Evolutionary conservation across 2,329 filamentous ascomycete species (phyloP).

Genomic region (Didymella exigua): DNA sequence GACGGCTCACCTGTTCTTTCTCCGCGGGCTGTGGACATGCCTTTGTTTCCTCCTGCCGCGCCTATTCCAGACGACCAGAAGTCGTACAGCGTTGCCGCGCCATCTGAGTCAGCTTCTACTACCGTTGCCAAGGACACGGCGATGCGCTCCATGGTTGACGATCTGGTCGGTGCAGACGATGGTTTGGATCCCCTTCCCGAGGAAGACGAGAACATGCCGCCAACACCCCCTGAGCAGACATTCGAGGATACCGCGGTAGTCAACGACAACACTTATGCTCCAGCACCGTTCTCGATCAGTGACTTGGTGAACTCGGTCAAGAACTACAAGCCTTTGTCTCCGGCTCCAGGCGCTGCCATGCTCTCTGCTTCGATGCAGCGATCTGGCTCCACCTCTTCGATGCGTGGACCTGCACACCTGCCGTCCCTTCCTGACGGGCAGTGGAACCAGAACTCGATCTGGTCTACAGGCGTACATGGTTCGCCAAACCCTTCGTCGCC

Average conservation of each 20-base stretch:
- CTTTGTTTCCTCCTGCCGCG: constrained; percentile 35
- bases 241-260: constrained; percentile 50
- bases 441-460: constrained; percentile 45
- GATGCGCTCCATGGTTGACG: constrained; percentile 64
- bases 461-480: constrained; percentile 41
- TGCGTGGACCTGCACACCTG: constrained; percentile 42
- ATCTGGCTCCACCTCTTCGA: constrained; percentile 42
- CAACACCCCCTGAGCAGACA: constrained; percentile 54
- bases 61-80: constrained; percentile 45
- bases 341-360: constrained; percentile 30
- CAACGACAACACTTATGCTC: constrained; percentile 39
- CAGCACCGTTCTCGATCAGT: constrained; percentile 38
- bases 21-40: constrained; percentile 47
- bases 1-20: constrained; percentile 50
- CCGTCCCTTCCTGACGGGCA: constrained; percentile 47
- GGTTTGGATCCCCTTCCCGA: constrained; percentile 49
- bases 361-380: constrained; percentile 43
- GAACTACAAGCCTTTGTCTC: constrained; percentile 43
- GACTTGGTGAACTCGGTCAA: constrained; percentile 48
- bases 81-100: constrained; percentile 41
- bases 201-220: constrained; percentile 52
- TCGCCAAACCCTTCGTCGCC: constrained; percentile 42
- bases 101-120: constrained; percentile 57
- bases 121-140: constrained; percentile 52
- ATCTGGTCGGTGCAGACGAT: constrained; percentile 56